Evolutionary conservation across 1,284 basidiomycete genomes (phyloP), one percentile per base, ranked within the genome.

Genomic region (Pascua sp.): DNA sequence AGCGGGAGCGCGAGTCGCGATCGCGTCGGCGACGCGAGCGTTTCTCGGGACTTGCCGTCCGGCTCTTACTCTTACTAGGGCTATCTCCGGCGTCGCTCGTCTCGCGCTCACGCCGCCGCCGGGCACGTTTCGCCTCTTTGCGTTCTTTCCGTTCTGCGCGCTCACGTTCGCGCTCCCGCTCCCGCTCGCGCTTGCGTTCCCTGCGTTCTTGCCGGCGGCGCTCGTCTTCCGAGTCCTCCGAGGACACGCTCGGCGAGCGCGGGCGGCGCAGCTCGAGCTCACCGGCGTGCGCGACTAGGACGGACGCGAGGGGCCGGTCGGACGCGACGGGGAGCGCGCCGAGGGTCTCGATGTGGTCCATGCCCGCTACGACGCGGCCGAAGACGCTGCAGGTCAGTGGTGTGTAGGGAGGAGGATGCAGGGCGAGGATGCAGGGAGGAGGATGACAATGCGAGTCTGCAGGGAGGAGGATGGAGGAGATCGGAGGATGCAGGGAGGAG

Each of bases 221-320:
- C 54, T 47, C 49, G 40, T 52, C 51, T 54, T 55, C 56, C 36
- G 51, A 16, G 38, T 47, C 52, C 17, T 47, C 45, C 11, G 49
- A 41, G 1, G 36, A 11, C 15, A 39, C 38, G 7, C 47, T 40
- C 5, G 58, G 64, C 8, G 68, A 65, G 11, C 17, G 53, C 11
- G 79, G 79, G 64, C 79, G 80, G 44, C 83, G 82, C 9, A 90
- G 81, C 71, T 91, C 86, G 17, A 96, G 84, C 74, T 96, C 89
- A 18, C 92, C 92, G 56, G 88, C 91, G 68, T 86, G 89, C 2
- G 81, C 77, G 57, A 97, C 86, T n/a, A 83, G 79, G 10, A 95
- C 84, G 1, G 87, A 85, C 1, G 82, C 78, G 4, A 82, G 73
- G 0, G 93, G 93, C 4, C 86, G 81, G 64, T 82, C 81, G 0